These are phyloP conservation scores for Leishmania mexicana DNA, from an alignment of 208 protist species.

Conservation along the genomic window DNA sequence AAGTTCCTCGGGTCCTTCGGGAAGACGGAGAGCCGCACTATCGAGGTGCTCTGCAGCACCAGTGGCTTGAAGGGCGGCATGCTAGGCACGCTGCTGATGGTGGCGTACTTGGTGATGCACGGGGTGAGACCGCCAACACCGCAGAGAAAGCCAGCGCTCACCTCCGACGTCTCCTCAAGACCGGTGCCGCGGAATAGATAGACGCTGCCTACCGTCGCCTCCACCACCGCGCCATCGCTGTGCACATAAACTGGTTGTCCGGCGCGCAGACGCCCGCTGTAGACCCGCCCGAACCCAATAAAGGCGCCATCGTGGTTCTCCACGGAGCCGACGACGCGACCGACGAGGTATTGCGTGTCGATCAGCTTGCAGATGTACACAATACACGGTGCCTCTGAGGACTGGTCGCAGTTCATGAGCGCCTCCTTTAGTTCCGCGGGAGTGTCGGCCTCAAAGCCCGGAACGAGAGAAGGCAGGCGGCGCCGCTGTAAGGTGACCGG, in stretches of 20 bases:
- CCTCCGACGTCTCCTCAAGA: slow-evolving; percentile 85
- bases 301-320: slow-evolving; percentile 83
- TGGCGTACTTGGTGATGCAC: slow-evolving; percentile 95
- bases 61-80: slow-evolving; percentile 88
- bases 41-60: slow-evolving; percentile 91
- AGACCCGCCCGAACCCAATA: slow-evolving; percentile 97
- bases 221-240: slow-evolving; percentile 59
- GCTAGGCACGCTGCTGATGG: slow-evolving; percentile 69
- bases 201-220: slow-evolving; percentile 64
- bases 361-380: slow-evolving; percentile 89
- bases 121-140: slow-evolving; percentile 95
- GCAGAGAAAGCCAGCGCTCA: slow-evolving; percentile 87
- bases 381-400: slow-evolving; percentile 71
- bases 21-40: slow-evolving; percentile 96
- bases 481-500: slow-evolving; percentile 87
- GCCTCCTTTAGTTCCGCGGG: slow-evolving; percentile 41
- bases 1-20: slow-evolving; percentile 84
- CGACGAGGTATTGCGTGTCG: slow-evolving; percentile 86
- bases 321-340: slow-evolving; percentile 45
- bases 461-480: slow-evolving; percentile 70
- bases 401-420: slow-evolving; percentile 59
- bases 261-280: slow-evolving; percentile 93
- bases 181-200: slow-evolving; percentile 95
- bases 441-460: slow-evolving; percentile 51
- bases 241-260: slow-evolving; percentile 90